Evolutionary conservation across 768 basidiomycete genomes (phyloP).

Genomic region (Epithele typhae): DNA sequence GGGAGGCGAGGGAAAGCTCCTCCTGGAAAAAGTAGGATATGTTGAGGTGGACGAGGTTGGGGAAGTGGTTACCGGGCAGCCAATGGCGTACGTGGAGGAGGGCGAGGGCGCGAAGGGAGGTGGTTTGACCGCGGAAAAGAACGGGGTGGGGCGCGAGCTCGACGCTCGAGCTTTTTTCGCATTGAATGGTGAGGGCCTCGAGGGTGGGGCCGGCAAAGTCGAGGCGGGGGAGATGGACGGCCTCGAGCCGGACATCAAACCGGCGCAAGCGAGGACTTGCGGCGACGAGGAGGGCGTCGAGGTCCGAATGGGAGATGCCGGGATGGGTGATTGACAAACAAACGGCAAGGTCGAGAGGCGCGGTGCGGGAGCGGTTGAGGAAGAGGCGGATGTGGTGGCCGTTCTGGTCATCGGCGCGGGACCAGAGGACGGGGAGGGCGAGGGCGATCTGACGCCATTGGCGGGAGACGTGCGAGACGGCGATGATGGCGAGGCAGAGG

Average conservation of each 20-base stretch:
- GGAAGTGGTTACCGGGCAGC: background rate
- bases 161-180: background rate
- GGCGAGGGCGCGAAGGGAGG: background rate
- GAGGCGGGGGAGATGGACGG: constrained; percentile 1
- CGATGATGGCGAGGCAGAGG: background rate
- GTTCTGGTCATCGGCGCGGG: background rate
- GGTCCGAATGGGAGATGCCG: background rate
- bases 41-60: constrained; percentile 1
- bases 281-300: background rate
- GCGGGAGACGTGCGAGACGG: constrained; percentile 1
- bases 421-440: constrained; percentile 1
- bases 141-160: background rate
- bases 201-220: background rate
- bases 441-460: constrained; percentile 1
- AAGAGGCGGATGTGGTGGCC: background rate
- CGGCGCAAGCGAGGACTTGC: background rate
- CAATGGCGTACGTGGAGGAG: constrained; percentile 2
- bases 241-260: background rate
- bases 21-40: constrained; percentile 5
- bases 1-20: background rate
- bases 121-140: background rate
- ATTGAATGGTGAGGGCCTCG: background rate
- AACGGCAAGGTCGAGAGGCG: background rate
- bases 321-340: background rate
- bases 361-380: constrained; percentile 2